Conservation (phyloP, 78 protist genomes). For the Dictyostelium brefeldianum region DNA sequence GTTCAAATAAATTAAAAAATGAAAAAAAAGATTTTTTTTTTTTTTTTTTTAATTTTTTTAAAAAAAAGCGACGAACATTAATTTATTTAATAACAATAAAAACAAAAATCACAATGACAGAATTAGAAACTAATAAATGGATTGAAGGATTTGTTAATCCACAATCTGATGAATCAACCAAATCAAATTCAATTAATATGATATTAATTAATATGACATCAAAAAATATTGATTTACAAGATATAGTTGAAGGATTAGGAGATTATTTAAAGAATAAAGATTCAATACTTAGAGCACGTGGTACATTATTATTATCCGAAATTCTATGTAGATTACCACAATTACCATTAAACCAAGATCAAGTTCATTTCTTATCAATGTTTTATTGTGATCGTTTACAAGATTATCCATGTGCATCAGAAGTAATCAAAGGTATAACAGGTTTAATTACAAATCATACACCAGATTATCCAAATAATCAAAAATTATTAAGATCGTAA, state of each 20-base stretch:
- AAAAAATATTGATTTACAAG: conserved; percentile 22
- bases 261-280: conserved; percentile 81
- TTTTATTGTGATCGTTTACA: conserved; percentile 68
- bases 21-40: not conserved
- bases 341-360: conserved; percentile 30
- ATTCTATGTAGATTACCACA: conserved; percentile 78
- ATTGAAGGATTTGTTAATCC: not conserved
- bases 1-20: not conserved
- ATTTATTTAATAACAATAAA: not conserved
- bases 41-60: not conserved
- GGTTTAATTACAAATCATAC: conserved; percentile 63
- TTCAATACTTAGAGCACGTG: conserved; percentile 75
- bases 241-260: conserved; percentile 55
- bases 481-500: conserved; percentile 58
- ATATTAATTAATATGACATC: conserved; percentile 26
- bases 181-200: conserved; percentile 5
- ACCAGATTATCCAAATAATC: conserved; percentile 38
- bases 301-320: conserved; percentile 77
- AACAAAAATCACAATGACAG: not conserved
- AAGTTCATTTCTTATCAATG: conserved; percentile 34
- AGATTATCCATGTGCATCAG: conserved; percentile 70
- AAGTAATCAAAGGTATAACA: conserved; percentile 70
- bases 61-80: not conserved
- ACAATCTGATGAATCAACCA: not conserved
- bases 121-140: not conserved